Base-by-base conservation (phyloP, 225 moss, liverwort and hornwort species). In the Physcomitrium patens region DNA sequence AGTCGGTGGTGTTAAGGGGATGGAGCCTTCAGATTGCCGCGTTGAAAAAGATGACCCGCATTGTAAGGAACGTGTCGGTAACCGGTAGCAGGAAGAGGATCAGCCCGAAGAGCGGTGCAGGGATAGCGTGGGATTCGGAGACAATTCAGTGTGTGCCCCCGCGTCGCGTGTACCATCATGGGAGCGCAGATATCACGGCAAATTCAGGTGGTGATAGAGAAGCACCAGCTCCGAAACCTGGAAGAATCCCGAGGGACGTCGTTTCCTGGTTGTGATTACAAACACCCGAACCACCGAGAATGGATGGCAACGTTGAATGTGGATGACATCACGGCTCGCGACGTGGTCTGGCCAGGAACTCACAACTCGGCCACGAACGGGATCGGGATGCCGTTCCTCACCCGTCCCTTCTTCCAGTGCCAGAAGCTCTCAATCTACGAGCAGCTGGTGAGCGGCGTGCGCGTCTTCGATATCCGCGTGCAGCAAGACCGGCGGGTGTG, bases 281-380 rank as follows among this genome's bases (percentile, higher is more conserved):
- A 20, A 59, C 77, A 84, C 14, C 72, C 88, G 28, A 53, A 81
- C 12, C 91, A 72, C 70, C 91, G 90, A 76, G 96, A 96, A 72
- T 96, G 96, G 96, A 96, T 96, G 96, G 71, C 77, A 19, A 52
- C 71, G 2, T 27, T 84, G 61, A 68, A 77, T 2, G 13, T 84
- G 66, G 77, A 74, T 66, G 26, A 0, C 54, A 20, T 77, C 4
- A 80, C 77, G 13, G 65, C 80, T 1, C 80, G 80, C 55, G 77
- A 84, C 23, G 80, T 84, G 44, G 52, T 91, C 60, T 96, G 96
- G 96, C 96, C 96, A 17, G 96, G 96, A 27, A 92, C 91, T 16
- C 96, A 96, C 78, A 92, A 96, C 51, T 96, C 96, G 18, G 96
- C 91, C 60, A 96, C 96, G 1, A 75, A 94, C 64, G 69, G 74